Evolutionary conservation across 768 basidiomycete species (phyloP).

Genomic region (Boletus subparvulus): DNA sequence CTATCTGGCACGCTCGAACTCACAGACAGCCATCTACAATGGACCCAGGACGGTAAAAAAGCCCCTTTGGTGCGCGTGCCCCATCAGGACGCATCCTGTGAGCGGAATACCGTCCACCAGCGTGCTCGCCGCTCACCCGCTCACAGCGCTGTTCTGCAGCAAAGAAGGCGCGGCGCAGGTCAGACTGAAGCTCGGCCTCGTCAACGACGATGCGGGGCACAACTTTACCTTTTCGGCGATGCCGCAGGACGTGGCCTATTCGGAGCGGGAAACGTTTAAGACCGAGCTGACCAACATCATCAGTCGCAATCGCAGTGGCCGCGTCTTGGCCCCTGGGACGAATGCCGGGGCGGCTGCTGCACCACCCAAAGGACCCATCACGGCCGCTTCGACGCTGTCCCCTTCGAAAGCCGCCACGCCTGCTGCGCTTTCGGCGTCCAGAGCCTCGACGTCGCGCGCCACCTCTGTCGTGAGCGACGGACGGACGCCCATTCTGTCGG

Average conservation of each 20-base stretch:
- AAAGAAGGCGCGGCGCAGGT: slow-evolving; percentile 82
- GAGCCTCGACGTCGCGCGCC: slow-evolving; percentile 57
- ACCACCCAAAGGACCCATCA: slow-evolving; percentile 28
- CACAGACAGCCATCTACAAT: slow-evolving; percentile 69
- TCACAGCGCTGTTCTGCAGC: slow-evolving; percentile 76
- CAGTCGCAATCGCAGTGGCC: slow-evolving; percentile 59
- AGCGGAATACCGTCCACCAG: slow-evolving; percentile 31
- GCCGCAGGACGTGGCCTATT: slow-evolving; percentile 57
- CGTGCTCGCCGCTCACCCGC: slow-evolving; percentile 2
- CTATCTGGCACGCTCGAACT: slow-evolving; percentile 71
- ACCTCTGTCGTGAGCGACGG: slow-evolving; percentile 58
- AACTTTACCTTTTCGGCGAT: slow-evolving; percentile 76
- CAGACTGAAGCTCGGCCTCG: slow-evolving; percentile 69
- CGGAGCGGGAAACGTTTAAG: slow-evolving; percentile 84
- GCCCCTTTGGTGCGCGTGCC: slow-evolving; percentile 63
- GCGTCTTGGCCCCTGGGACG: slow-evolving; percentile 3
- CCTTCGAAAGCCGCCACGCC: slow-evolving; percentile 35
- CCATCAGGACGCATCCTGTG: slow-evolving; percentile 60
- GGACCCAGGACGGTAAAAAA: slow-evolving; percentile 73
- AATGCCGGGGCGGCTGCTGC: slow-evolving; percentile 2
- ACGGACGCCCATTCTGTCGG: slow-evolving; percentile 53
- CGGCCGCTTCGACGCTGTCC: slow-evolving; percentile 9
- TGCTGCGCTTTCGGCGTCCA: slow-evolving; percentile 32
- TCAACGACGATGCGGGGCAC: slow-evolving; percentile 70
- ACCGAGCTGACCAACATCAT: slow-evolving; percentile 75